Conservation (phyloP, 73 alveolate genomes). For the Paramecium tetraurelia region DNA sequence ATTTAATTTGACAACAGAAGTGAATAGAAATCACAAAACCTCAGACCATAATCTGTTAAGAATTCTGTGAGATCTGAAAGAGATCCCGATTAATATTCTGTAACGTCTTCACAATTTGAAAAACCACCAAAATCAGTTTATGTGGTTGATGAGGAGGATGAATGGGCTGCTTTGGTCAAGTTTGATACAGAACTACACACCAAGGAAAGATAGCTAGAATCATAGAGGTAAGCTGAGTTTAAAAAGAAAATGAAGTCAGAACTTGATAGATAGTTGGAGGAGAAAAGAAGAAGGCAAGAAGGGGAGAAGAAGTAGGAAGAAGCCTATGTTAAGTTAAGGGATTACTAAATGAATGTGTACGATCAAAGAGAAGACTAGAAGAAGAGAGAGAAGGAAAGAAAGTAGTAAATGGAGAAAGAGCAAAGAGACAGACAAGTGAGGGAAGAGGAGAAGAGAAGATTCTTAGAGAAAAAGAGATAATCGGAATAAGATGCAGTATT, state of each 20-base stretch:
- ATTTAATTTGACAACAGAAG: background rate
- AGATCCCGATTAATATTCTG: slow-evolving; percentile 45
- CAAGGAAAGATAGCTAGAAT: slow-evolving; percentile 37
- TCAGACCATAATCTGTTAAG: slow-evolving; percentile 13
- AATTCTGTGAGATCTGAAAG: background rate
- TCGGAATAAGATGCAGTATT: slow-evolving; percentile 57
- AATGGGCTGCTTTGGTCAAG: slow-evolving; percentile 62
- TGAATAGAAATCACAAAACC: background rate
- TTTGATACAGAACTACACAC: slow-evolving; percentile 53
- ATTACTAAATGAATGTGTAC: slow-evolving; percentile 34
- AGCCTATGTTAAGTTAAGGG: slow-evolving; percentile 41
- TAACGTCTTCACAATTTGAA: slow-evolving; percentile 35
- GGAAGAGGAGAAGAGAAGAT: slow-evolving; percentile 51
- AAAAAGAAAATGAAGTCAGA: slow-evolving; percentile 58
- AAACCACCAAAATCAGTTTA: slow-evolving; percentile 55
- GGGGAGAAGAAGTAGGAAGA: slow-evolving; percentile 41
- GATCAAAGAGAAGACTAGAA: slow-evolving; percentile 56
- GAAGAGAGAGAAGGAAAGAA: slow-evolving; percentile 46
- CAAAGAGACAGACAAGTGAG: slow-evolving; percentile 61
- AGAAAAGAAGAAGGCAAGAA: slow-evolving; percentile 29
- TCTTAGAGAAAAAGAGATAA: slow-evolving; percentile 42
- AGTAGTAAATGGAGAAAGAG: slow-evolving; percentile 43
- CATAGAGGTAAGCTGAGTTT: slow-evolving; percentile 43
- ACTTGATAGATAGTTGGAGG: slow-evolving; percentile 54
- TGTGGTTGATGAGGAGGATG: slow-evolving; percentile 62